These are phyloP conservation scores for Calonectria hongkongensis DNA, from an alignment of 2,329 filamentous ascomycete species.

Conservation along the genomic window DNA sequence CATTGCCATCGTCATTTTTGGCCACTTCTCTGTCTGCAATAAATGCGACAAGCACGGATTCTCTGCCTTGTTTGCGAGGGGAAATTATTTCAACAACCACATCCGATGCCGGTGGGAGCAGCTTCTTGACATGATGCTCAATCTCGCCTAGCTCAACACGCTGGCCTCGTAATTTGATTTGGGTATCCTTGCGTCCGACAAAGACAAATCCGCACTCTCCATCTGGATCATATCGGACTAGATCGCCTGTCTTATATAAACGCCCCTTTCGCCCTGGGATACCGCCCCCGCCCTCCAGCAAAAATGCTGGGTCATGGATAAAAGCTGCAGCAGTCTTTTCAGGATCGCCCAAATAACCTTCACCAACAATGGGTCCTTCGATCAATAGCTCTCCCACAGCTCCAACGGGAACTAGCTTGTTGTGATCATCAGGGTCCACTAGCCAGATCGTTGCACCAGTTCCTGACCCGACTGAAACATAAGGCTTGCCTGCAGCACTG, in stretches of 20 bases:
- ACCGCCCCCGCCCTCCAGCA: neutral
- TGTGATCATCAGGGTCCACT: neutral
- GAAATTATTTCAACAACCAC: neutral
- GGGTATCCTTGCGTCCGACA: neutral
- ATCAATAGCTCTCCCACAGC: neutral
- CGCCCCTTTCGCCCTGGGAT: neutral
- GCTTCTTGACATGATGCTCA: constrained; percentile 8
- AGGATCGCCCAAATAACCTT: neutral
- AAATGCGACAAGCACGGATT: neutral
- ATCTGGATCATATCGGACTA: neutral
- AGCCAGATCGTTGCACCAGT: neutral
- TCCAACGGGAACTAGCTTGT: neutral
- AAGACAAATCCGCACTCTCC: neutral
- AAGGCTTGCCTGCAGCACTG: neutral
- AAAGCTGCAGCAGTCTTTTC: neutral
- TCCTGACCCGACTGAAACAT: neutral
- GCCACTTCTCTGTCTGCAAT: neutral
- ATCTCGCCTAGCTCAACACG: neutral
- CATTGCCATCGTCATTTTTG: neutral
- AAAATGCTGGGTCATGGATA: neutral
- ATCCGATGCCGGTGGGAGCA: neutral
- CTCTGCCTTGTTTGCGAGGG: constrained; percentile 2
- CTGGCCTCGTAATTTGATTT: neutral
- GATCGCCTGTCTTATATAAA: neutral
- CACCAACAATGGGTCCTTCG: neutral